Evolutionary conservation across 2,329 filamentous ascomycete species (phyloP).

Genomic region (Chaetomium strumarium): DNA sequence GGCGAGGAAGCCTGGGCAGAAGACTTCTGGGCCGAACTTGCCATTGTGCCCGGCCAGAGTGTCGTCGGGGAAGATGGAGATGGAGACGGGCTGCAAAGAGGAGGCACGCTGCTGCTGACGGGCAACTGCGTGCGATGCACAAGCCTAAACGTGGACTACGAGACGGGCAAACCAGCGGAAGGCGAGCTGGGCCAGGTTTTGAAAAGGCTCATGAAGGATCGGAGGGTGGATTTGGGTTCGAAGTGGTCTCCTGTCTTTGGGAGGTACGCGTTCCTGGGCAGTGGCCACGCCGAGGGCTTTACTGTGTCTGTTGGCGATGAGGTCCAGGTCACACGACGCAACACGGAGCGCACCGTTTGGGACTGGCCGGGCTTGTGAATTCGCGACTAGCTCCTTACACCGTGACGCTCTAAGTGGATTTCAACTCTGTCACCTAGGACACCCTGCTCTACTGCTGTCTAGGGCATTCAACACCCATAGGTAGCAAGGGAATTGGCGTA

Average conservation of each 20-base stretch:
- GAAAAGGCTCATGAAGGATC: slow-evolving; percentile 64
- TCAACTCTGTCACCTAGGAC: no score
- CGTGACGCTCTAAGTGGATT: neutral
- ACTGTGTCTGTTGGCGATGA: slow-evolving; percentile 22
- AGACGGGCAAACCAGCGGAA: slow-evolving; percentile 52
- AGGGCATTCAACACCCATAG: no score
- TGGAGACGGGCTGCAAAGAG: slow-evolving; percentile 12
- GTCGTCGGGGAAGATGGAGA: slow-evolving; percentile 10
- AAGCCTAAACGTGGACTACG: slow-evolving; percentile 67
- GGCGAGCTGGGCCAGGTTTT: slow-evolving; percentile 56
- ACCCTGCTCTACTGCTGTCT: neutral
- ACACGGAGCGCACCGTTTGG: slow-evolving; percentile 50
- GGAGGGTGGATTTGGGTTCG: slow-evolving; percentile 62
- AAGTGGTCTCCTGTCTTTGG: slow-evolving; percentile 69
- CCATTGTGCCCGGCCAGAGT: slow-evolving; percentile 28
- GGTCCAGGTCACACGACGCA: slow-evolving; percentile 47
- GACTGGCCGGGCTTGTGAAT: slow-evolving; percentile 38
- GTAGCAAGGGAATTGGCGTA: no score
- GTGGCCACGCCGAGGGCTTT: slow-evolving; percentile 9
- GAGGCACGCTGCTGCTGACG: slow-evolving; percentile 50
- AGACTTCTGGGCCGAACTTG: slow-evolving; percentile 64
- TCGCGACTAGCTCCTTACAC: neutral
- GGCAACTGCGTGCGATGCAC: slow-evolving; percentile 64
- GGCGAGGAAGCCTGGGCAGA: slow-evolving; percentile 53
- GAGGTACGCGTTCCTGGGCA: slow-evolving; percentile 58